Conservation (phyloP, 1,284 basidiomycete genomes). For the Ganoderma lingzhi region DNA sequence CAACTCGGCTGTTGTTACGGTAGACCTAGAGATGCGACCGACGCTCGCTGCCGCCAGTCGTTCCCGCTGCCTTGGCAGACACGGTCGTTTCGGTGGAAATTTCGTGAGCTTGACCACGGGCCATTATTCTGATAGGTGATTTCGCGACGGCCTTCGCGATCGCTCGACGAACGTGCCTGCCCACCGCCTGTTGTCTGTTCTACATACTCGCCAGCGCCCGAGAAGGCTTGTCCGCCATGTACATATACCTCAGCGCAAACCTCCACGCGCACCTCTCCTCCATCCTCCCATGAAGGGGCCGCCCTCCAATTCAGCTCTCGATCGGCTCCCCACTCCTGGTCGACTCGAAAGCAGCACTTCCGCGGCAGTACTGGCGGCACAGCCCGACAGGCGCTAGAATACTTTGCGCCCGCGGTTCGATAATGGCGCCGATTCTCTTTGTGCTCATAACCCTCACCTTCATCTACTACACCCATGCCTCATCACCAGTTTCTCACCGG, state of each 20-base stretch:
- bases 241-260: background rate
- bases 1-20: background rate
- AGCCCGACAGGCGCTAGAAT: background rate
- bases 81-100: background rate
- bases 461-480: constrained; percentile 24
- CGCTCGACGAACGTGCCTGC: constrained; percentile 20
- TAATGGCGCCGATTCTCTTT: constrained; percentile 9
- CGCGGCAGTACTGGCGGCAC: background rate
- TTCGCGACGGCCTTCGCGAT: background rate
- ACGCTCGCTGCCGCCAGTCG: background rate
- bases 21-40: background rate
- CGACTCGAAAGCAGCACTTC: background rate
- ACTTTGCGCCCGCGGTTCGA: constrained; percentile 1
- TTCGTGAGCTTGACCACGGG: background rate
- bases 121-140: background rate
- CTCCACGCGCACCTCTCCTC: background rate
- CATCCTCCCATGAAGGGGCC: constrained; percentile 9
- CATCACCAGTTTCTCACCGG: background rate
- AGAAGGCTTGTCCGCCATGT: background rate
- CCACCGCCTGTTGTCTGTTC: constrained; percentile 4
- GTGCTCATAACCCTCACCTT: constrained; percentile 21
- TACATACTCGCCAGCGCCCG: background rate
- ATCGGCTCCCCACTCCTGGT: background rate
- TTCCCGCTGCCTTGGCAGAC: background rate
- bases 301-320: background rate